phyloP scores from a whole-genome alignment of 176 grass and related monocot species.

The Aegilops speltoides region DNA sequence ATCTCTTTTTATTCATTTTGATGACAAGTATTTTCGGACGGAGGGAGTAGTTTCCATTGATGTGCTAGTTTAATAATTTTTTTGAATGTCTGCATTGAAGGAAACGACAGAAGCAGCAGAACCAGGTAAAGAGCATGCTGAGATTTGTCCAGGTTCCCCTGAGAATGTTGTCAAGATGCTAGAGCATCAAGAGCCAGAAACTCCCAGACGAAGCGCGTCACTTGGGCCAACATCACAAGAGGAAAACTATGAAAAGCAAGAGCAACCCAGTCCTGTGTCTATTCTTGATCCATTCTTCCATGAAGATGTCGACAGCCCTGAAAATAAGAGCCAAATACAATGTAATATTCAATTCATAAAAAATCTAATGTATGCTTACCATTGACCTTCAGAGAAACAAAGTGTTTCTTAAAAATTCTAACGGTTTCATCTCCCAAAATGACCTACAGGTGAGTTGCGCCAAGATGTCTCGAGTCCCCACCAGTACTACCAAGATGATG shows the following conservation, averaged over 20 bases:
- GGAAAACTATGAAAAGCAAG: constrained; percentile 41
- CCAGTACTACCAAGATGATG: not conserved
- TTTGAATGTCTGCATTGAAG: constrained; percentile 24
- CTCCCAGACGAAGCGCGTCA: constrained; percentile 18
- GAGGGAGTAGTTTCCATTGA: not conserved
- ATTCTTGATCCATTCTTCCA: constrained; percentile 49
- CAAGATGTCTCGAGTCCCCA: constrained; percentile 6
- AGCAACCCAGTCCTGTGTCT: constrained; percentile 52
- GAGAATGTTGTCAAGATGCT: not conserved
- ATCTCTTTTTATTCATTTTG: too few relatives aligned
- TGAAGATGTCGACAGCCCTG: constrained; percentile 27
- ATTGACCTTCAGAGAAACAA: not conserved
- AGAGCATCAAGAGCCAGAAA: constrained; percentile 34
- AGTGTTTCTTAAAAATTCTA: not conserved
- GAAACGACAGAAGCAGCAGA: constrained; percentile 13
- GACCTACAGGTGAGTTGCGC: constrained; percentile 34
- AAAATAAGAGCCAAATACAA: constrained; percentile 7
- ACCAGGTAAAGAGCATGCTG: not conserved
- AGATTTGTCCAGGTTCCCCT: constrained; percentile 26
- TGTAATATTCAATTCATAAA: constrained; percentile 28
- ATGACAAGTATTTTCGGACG: too few relatives aligned
- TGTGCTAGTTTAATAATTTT: constrained; percentile 15
- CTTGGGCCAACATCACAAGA: constrained; percentile 25
- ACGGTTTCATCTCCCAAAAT: constrained; percentile 24
- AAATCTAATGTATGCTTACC: not conserved